A percentile compares a stretch with the other conserved stretches of the same genome.
phyloP scores from a whole-genome alignment of 1,139 yeast species.

The Taiozyma sp. region DNA sequence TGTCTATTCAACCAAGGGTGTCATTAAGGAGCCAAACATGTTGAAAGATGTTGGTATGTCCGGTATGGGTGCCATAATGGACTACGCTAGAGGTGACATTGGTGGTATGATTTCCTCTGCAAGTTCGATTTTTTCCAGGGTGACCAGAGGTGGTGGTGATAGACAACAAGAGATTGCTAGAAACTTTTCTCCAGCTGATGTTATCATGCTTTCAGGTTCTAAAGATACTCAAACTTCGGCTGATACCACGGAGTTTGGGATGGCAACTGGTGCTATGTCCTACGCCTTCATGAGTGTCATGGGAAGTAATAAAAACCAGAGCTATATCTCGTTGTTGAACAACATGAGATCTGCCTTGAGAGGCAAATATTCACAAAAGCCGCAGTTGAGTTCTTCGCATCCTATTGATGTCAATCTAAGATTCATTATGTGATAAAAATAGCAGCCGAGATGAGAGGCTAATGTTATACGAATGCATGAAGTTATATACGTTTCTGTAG shows the following conservation, averaged over 20 bases:
- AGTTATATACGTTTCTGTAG: not conserved
- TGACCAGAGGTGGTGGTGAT: conserved; percentile 15
- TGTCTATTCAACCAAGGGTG: conserved; percentile 87
- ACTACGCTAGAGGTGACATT: conserved; percentile 71
- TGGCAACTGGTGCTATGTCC: conserved; percentile 91
- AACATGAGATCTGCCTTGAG: conserved; percentile 70
- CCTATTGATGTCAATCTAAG: conserved; percentile 76
- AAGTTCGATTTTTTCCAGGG: conserved; percentile 36
- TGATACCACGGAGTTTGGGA: conserved; percentile 59
- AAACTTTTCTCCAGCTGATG: conserved; percentile 88
- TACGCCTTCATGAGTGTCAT: conserved; percentile 80
- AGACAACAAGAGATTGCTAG: conserved; percentile 40
- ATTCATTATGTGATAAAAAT: conserved; percentile 37
- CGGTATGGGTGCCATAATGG: conserved; percentile 65
- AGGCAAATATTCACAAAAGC: conserved; percentile 78
- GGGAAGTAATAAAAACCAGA: conserved; percentile 63
- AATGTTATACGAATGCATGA: not conserved
- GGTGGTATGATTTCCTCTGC: conserved; percentile 44
- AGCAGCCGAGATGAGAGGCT: not conserved
- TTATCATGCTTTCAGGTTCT: conserved; percentile 82
- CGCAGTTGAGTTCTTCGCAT: conserved; percentile 82
- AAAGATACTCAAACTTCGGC: conserved; percentile 67
- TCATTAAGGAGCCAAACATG: conserved; percentile 82
- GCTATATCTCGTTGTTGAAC: conserved; percentile 73
- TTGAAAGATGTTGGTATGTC: conserved; percentile 82